phyloP scores from a whole-genome alignment of 2,329 filamentous ascomycete genomes.

The Colletotrichum sp. region DNA sequence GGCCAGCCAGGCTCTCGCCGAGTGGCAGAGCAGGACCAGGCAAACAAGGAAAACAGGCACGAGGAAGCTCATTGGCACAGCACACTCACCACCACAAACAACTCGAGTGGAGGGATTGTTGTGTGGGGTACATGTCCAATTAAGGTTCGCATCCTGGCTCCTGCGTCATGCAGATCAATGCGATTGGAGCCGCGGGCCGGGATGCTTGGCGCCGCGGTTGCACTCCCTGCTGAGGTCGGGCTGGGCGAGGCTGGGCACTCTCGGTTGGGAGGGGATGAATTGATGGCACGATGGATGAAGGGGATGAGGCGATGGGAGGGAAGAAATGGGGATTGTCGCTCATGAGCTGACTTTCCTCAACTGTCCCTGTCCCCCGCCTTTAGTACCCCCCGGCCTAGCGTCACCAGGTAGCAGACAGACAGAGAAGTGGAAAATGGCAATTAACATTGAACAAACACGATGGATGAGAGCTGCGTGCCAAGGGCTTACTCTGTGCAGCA shows the following conservation, averaged over 20 bases:
- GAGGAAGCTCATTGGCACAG: neutral
- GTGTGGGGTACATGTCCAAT: constrained; percentile 19
- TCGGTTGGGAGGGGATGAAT: neutral
- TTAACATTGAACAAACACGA: neutral
- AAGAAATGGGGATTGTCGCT: neutral
- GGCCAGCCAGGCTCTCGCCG: neutral
- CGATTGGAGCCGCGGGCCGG: constrained; percentile 16
- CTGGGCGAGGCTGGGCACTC: constrained; percentile 4
- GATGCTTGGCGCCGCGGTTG: constrained; percentile 12
- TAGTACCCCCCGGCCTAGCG: neutral
- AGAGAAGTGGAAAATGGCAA: neutral
- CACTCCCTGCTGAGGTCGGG: neutral
- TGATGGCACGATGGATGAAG: constrained; percentile 4
- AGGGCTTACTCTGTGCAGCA: neutral
- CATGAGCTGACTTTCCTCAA: neutral
- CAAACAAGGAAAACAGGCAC: constrained; percentile 3
- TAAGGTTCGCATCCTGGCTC: constrained; percentile 22
- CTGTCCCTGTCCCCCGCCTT: neutral
- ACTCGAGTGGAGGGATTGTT: neutral
- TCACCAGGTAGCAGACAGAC: neutral
- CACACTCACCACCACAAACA: neutral
- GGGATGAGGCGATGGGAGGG: constrained; percentile 6
- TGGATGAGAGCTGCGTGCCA: neutral
- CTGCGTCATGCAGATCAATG: constrained; percentile 22
- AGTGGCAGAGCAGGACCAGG: neutral